phyloP scores from a whole-genome alignment of 371 early-diverging fungal genomes.

The Rhizopus stolonifer region DNA sequence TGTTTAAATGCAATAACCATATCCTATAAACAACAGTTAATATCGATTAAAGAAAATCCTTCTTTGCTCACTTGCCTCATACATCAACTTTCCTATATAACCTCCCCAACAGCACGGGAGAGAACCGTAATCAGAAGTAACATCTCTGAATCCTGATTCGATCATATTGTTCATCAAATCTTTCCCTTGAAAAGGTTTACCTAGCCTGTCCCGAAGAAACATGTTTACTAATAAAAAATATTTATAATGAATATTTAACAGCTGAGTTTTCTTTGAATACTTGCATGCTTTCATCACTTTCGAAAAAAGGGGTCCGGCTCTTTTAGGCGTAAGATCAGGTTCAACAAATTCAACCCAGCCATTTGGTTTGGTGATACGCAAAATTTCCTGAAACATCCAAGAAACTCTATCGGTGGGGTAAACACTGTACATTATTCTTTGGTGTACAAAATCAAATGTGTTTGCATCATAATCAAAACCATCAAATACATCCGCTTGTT shows the following conservation, averaged over 20 bases:
- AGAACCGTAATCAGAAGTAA: conserved; percentile 35
- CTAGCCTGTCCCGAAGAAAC: conserved; percentile 4
- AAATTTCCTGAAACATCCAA: conserved; percentile 23
- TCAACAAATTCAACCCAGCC: conserved; percentile 43
- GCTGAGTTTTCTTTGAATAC: background rate
- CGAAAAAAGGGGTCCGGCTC: conserved; percentile 18
- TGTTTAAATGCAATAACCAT: conserved; percentile 12
- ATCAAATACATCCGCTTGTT: conserved; percentile 21
- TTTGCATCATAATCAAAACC: conserved; percentile 16
- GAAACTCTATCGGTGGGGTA: conserved; percentile 25
- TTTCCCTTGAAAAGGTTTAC: conserved; percentile 20
- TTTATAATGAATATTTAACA: background rate
- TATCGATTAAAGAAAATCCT: background rate
- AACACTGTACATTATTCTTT: conserved; percentile 28
- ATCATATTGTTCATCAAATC: conserved; percentile 14
- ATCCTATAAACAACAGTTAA: conserved; percentile 13
- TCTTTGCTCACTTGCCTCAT: conserved; percentile 33
- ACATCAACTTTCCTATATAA: conserved; percentile 38
- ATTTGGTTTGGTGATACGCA: conserved; percentile 34
- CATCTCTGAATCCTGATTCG: conserved; percentile 27
- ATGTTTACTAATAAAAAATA: conserved; percentile 2
- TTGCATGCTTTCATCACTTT: conserved; percentile 11
- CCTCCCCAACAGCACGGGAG: conserved; percentile 48
- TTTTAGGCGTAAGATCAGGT: conserved; percentile 13
- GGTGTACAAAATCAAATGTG: conserved; percentile 39